Conservation (phyloP, 1,139 yeast species). For the Magnusiomyces sp. region DNA sequence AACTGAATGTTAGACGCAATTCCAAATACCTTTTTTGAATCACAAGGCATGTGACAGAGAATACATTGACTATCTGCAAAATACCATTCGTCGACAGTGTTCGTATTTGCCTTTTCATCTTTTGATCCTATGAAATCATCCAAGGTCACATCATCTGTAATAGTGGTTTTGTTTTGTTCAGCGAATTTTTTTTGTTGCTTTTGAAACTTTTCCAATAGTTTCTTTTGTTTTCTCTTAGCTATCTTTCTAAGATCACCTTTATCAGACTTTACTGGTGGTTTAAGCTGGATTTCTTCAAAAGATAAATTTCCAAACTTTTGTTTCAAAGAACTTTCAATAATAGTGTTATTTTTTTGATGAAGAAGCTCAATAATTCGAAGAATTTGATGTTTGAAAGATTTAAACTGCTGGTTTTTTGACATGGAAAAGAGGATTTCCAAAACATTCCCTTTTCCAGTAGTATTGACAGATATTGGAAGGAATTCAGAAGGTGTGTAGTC, state of each 20-base stretch:
- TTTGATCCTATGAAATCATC: slow-evolving; percentile 37
- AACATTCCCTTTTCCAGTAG: neutral
- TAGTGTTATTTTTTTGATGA: slow-evolving; percentile 11
- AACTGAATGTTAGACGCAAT: slow-evolving; percentile 53
- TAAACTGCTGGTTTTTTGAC: slow-evolving; percentile 6
- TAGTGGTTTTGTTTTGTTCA: slow-evolving; percentile 31
- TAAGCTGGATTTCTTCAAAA: slow-evolving; percentile 6
- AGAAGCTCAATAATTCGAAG: slow-evolving; percentile 15
- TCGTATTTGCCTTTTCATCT: slow-evolving; percentile 16
- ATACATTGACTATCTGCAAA: slow-evolving; percentile 80
- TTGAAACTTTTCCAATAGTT: slow-evolving; percentile 61
- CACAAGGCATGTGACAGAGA: slow-evolving; percentile 76
- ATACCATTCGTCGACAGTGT: slow-evolving; percentile 48
- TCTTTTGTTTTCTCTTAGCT: slow-evolving; percentile 67
- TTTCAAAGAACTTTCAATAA: slow-evolving; percentile 4
- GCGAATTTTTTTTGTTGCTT: slow-evolving; percentile 70
- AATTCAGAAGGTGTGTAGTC: too few species aligned
- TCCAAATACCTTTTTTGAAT: slow-evolving; percentile 67
- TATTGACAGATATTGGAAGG: too few species aligned
- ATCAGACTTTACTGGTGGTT: slow-evolving; percentile 10
- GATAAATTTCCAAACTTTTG: slow-evolving; percentile 6
- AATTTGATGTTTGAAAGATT: slow-evolving; percentile 12
- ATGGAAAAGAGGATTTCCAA: slow-evolving; percentile 4
- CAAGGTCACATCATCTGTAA: slow-evolving; percentile 27
- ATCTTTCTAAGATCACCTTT: slow-evolving; percentile 21